Percentiles rank a stretch among this genome's conserved stretches.
Evolutionary conservation across 2,329 filamentous ascomycete species (phyloP).

Genomic region (Aquanectria penicillioides): DNA sequence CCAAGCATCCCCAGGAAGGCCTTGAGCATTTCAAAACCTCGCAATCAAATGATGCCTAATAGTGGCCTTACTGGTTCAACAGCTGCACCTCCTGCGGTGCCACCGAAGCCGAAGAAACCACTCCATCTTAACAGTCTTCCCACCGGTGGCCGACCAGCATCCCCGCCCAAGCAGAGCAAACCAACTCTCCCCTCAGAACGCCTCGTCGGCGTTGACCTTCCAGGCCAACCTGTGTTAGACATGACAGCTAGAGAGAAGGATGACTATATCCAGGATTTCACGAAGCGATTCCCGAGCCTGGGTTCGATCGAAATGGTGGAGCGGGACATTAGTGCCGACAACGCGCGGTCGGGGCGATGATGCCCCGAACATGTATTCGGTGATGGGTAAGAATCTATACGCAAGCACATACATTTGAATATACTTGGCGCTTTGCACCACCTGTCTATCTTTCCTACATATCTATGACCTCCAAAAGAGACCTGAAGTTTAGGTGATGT

Average conservation of each 20-base stretch:
- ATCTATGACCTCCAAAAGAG: background rate
- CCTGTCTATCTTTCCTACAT: conserved; percentile 14
- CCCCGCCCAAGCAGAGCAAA: conserved; percentile 55
- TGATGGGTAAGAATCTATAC: conserved; percentile 21
- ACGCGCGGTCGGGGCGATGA: conserved; percentile 44
- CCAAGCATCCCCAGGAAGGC: conserved; percentile 65
- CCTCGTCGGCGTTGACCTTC: conserved; percentile 57
- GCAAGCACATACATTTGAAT: conserved; percentile 36
- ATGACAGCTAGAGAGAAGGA: conserved; percentile 69
- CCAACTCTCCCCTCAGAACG: conserved; percentile 45
- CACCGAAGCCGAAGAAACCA: conserved; percentile 63
- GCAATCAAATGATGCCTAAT: conserved; percentile 20
- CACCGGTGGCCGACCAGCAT: conserved; percentile 54
- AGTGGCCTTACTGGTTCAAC: conserved; percentile 26
- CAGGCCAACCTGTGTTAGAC: conserved; percentile 60
- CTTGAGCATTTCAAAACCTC: conserved; percentile 47
- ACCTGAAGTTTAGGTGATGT: conserved; percentile 3
- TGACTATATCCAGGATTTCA: conserved; percentile 77
- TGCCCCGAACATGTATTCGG: conserved; percentile 11
- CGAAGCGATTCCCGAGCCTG: conserved; percentile 86
- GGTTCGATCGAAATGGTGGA: conserved; percentile 90
- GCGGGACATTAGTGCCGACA: conserved; percentile 59
- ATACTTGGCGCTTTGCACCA: conserved; percentile 36
- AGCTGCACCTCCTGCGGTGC: conserved; percentile 36
- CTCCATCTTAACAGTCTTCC: conserved; percentile 67